phyloP scores from a whole-genome alignment of 768 basidiomycete genomes.

The Dacryopinax primogenitus region DNA sequence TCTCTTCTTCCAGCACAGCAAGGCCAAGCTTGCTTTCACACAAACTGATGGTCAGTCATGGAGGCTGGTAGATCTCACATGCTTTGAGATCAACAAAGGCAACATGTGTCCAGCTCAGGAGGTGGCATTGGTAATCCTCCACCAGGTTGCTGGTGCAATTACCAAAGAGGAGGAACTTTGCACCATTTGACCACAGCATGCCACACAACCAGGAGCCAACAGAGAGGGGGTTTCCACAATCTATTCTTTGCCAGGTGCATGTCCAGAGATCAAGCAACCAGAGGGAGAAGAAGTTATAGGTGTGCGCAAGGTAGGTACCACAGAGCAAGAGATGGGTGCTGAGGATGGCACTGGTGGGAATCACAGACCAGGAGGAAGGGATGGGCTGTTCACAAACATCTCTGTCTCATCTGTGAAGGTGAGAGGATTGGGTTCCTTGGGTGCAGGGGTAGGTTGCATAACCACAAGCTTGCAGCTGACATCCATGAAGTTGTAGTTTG shows the following conservation, averaged over 20 bases:
- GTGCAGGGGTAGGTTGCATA: constrained; percentile 49
- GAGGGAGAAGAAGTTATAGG: constrained; percentile 87
- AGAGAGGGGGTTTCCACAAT: constrained; percentile 72
- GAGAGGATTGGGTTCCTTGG: constrained; percentile 47
- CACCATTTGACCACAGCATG: constrained; percentile 71
- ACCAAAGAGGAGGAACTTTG: constrained; percentile 82
- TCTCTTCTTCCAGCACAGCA: constrained; percentile 63
- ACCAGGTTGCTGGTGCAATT: constrained; percentile 78
- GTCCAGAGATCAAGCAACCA: constrained; percentile 82
- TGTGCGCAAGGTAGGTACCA: constrained; percentile 88
- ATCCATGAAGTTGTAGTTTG: constrained; percentile 95
- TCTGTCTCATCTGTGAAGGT: constrained; percentile 67
- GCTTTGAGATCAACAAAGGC: constrained; percentile 85
- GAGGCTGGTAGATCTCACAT: constrained; percentile 90
- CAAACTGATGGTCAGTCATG: constrained; percentile 46
- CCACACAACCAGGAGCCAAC: constrained; percentile 92
- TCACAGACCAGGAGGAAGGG: constrained; percentile 85
- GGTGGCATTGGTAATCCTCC: constrained; percentile 81
- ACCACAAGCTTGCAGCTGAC: constrained; percentile 92
- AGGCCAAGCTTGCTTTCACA: constrained; percentile 77
- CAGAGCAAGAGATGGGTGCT: constrained; percentile 87
- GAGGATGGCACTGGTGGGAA: constrained; percentile 87
- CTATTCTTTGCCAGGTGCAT: constrained; percentile 79
- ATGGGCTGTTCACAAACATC: constrained; percentile 56
- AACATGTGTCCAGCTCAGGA: constrained; percentile 85